These are phyloP conservation scores for Cicer arietinum DNA, from an alignment of 306 rosid species.

Conservation along the genomic window DNA sequence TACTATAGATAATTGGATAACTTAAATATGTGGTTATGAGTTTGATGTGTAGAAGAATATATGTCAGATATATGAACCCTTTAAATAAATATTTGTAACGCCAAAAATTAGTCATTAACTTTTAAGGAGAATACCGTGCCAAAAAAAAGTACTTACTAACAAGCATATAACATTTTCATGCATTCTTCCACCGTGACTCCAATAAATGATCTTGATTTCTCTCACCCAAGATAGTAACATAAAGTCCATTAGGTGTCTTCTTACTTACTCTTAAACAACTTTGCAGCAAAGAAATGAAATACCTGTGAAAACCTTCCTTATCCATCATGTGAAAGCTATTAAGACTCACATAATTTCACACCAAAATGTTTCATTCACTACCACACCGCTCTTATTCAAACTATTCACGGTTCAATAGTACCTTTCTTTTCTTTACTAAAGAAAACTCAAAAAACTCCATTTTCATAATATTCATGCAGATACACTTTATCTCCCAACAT, in stretches of 20 bases:
- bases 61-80: too few relatives aligned
- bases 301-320: constrained; percentile 46
- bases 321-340: constrained; percentile 56
- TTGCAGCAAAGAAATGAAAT: constrained; percentile 47
- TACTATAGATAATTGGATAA: too few relatives aligned
- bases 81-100: too few relatives aligned
- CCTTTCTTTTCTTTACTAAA: constrained; percentile 39
- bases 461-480: constrained; percentile 44
- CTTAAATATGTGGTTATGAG: too few relatives aligned
- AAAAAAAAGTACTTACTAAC: neutral
- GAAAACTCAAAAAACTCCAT: constrained; percentile 41
- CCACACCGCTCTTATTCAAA: constrained; percentile 74
- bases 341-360: constrained; percentile 54
- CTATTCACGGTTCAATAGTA: constrained; percentile 62
- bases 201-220: constrained; percentile 43
- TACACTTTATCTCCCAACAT: constrained; percentile 44
- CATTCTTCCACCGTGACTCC: constrained; percentile 42
- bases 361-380: constrained; percentile 42
- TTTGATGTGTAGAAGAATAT: too few relatives aligned
- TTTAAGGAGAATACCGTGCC: too few relatives aligned
- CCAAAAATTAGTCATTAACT: too few relatives aligned
- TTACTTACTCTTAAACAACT: constrained; percentile 42
- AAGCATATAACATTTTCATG: constrained; percentile 16
- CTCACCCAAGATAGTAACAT: constrained; percentile 40
- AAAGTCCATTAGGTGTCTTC: constrained; percentile 35